phyloP scores from a whole-genome alignment of 192 early-diverging fungal genomes.

The Chytriomyces sp. region DNA sequence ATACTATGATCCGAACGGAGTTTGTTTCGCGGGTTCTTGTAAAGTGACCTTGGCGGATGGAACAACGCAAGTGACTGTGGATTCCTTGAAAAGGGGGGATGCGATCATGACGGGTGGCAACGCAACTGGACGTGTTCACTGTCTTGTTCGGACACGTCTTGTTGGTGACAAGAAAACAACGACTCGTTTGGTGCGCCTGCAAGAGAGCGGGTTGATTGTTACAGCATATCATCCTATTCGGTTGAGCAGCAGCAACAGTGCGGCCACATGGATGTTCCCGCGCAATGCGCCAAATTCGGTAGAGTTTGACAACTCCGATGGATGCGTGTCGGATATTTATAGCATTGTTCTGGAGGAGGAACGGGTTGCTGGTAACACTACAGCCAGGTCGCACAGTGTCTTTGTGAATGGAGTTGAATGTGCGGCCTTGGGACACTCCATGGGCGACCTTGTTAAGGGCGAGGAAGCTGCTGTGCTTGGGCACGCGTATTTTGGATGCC shows the following conservation, averaged over 20 bases:
- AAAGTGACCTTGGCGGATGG: slow-evolving; percentile 25
- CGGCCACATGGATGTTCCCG: slow-evolving; percentile 34
- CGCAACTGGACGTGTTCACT: neutral
- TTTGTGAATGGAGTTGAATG: slow-evolving; percentile 27
- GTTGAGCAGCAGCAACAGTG: neutral
- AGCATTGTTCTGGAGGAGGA: slow-evolving; percentile 27
- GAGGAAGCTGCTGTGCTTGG: slow-evolving; percentile 1
- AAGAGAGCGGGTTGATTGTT: slow-evolving; percentile 25
- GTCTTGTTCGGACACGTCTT: slow-evolving; percentile 20
- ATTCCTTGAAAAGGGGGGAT: slow-evolving; percentile 33
- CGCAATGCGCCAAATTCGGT: slow-evolving; percentile 1
- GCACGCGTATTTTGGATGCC: slow-evolving; percentile 42
- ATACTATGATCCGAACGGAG: slow-evolving; percentile 1
- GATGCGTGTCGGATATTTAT: slow-evolving; percentile 20
- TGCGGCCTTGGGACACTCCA: slow-evolving; percentile 35
- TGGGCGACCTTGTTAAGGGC: slow-evolving; percentile 15
- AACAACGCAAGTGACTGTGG: neutral
- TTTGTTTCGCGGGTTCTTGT: slow-evolving; percentile 26
- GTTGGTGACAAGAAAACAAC: neutral
- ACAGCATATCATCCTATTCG: slow-evolving; percentile 44
- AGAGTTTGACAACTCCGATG: neutral
- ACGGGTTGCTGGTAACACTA: neutral
- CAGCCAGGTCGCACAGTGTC: neutral
- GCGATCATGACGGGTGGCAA: neutral
- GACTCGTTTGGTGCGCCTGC: slow-evolving; percentile 5